Base-by-base conservation (phyloP, 2,329 filamentous ascomycete genomes). In the Fusarium sp. region DNA sequence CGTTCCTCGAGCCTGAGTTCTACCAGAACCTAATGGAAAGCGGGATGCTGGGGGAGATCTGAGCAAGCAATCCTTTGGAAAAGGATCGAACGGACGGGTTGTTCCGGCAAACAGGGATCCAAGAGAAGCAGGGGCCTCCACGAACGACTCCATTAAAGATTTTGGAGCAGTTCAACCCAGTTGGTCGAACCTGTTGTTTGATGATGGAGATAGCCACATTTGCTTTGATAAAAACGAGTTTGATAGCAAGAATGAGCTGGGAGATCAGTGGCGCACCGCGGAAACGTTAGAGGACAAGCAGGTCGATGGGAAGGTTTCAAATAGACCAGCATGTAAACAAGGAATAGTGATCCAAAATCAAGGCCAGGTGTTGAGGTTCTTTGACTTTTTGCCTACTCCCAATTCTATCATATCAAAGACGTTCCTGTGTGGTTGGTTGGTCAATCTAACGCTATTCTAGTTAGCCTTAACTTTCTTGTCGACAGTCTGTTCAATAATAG, bases 1-100 rank as follows among this genome's bases (percentile, higher is more conserved):
- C 97, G 76, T 99, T 98, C 81, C 82, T 99, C 68, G 96, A 99
- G 82, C 93, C 94, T 2, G 96, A 98, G 78, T 88, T 98, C 64
- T 97, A 96, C 82, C 89, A 91, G 78, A 92, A 89, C 70, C 81
- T 98, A 75, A 92, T 93, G 81, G 94, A 97, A 80, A 96, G 91
- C 72, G 95, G 95, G 4, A 89, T 97, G 70, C 81, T 98, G 67
- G 94, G 94, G 23, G 83, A 84, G 43, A 69, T 73, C 53, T 80
- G 53, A 75, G 31, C 29, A 52, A 25, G 31, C 33, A 58, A 39
- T 25, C 21, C 37, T 39, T 40, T 46, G 41, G 39, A 35, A 23
- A 35, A 50, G 35, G 7, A 20, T 27, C 15, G 25, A 43, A 53
- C 41, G 52, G 54, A 53, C 41, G 52, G 54, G 42, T 43, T 45